These are phyloP conservation scores for Aspergillus amoenus DNA, from an alignment of 2,329 filamentous ascomycete species.

Conservation along the genomic window DNA sequence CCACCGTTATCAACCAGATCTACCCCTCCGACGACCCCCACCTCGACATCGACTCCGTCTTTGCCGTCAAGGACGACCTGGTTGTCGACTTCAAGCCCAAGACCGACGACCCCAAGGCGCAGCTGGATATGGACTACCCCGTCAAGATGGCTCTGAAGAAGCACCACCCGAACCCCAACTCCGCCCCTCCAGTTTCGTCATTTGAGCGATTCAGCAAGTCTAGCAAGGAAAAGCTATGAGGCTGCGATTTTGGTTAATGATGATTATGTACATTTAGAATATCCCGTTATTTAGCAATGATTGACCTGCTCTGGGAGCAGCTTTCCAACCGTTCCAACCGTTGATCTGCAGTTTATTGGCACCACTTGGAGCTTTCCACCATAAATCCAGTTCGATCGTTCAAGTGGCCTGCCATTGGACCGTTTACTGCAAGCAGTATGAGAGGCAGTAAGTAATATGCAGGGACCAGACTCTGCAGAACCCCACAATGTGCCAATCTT, in stretches of 20 bases:
- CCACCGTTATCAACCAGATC: constrained; percentile 58
- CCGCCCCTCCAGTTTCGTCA: constrained; percentile 37
- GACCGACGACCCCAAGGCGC: constrained; percentile 52
- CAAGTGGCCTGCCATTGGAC: no score
- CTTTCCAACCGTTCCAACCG: neutral
- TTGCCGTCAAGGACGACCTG: constrained; percentile 62
- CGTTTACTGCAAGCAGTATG: no score
- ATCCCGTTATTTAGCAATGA: neutral
- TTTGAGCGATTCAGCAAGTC: constrained; percentile 37
- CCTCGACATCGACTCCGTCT: constrained; percentile 59
- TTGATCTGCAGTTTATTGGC: neutral
- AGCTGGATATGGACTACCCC: constrained; percentile 62
- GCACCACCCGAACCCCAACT: constrained; percentile 41
- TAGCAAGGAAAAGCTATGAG: constrained; percentile 13
- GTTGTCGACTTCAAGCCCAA: constrained; percentile 58
- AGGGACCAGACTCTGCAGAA: no score
- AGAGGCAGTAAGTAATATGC: no score
- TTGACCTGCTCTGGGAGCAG: neutral
- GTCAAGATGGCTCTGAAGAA: constrained; percentile 54
- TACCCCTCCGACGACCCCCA: constrained; percentile 60
- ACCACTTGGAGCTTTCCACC: neutral
- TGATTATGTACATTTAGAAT: neutral
- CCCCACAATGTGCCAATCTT: no score
- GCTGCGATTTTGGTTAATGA: neutral
- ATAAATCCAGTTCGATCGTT: no score